Evolutionary conservation across 2,329 filamentous ascomycete species (phyloP).

Genomic region (Botrytis sinoallii): DNA sequence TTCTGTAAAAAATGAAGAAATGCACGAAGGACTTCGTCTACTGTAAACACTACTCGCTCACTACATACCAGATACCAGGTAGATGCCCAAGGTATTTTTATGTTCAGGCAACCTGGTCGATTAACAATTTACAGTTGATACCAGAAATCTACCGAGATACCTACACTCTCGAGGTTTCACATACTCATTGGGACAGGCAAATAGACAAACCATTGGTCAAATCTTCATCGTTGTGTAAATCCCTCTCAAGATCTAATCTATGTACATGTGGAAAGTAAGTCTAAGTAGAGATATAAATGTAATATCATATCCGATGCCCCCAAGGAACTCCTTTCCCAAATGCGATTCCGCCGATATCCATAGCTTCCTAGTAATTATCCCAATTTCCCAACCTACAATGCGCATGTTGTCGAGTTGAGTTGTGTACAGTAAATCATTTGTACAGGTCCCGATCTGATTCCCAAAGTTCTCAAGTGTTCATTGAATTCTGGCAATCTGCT

Average conservation of each 20-base stretch:
- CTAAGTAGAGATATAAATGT: not conserved
- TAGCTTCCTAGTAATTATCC: not conserved
- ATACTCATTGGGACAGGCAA: not conserved
- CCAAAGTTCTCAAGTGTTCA: slow-evolving; percentile 61
- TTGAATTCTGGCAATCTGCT: slow-evolving; percentile 72
- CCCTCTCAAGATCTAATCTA: not conserved
- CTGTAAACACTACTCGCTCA: not conserved
- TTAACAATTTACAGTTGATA: not conserved
- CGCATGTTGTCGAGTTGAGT: slow-evolving; percentile 51
- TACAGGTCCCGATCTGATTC: slow-evolving; percentile 62
- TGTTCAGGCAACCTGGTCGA: too few species aligned
- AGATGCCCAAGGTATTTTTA: not conserved
- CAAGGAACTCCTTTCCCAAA: not conserved
- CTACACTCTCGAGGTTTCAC: not conserved
- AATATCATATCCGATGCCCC: not conserved
- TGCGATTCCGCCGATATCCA: not conserved
- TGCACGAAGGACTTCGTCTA: not conserved
- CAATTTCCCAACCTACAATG: slow-evolving; percentile 23
- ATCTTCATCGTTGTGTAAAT: not conserved
- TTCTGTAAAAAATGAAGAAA: not conserved
- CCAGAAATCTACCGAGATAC: not conserved
- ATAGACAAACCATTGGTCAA: not conserved
- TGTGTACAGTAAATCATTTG: slow-evolving; percentile 73
- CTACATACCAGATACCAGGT: not conserved
- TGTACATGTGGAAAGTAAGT: slow-evolving; percentile 5